A percentile compares a stretch with the other conserved stretches of the same genome.
phyloP scores from a whole-genome alignment of 106 monocot genomes.

The Acorus calamus region DNA sequence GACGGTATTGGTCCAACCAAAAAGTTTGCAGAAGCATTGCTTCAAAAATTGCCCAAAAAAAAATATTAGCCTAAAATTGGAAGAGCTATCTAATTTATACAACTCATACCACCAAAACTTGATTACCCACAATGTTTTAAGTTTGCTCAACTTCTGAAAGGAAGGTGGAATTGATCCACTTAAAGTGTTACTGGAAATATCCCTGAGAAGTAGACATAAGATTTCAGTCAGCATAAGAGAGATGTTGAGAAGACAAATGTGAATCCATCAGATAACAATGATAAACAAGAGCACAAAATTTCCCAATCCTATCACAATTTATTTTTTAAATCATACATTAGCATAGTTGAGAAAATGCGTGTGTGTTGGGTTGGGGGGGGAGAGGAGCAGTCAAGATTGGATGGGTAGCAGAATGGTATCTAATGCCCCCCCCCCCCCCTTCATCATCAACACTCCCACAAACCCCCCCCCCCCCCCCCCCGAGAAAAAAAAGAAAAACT shows the following conservation, averaged over 20 bases:
- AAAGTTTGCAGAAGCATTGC: slow-evolving; percentile 86
- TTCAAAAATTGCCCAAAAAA: slow-evolving; percentile 18
- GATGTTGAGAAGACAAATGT: not conserved
- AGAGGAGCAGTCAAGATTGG: too few relatives aligned
- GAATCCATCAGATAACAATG: too few relatives aligned
- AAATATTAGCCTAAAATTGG: not conserved
- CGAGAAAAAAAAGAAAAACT: too few relatives aligned
- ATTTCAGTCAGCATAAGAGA: not conserved
- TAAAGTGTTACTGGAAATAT: slow-evolving; percentile 88
- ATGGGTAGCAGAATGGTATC: too few relatives aligned
- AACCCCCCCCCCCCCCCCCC: too few relatives aligned
- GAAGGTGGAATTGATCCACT: slow-evolving; percentile 81
- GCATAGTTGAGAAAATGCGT: too few relatives aligned
- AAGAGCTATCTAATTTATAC: not conserved
- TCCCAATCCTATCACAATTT: too few relatives aligned
- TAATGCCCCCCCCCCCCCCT: too few relatives aligned
- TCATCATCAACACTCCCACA: too few relatives aligned
- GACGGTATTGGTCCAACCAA: slow-evolving; percentile 70
- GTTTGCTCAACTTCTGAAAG: slow-evolving; percentile 58
- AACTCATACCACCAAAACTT: not conserved
- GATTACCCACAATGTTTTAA: slow-evolving; percentile 70
- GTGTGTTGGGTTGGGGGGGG: too few relatives aligned
- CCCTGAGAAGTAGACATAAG: slow-evolving; percentile 28
- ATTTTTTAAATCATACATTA: too few relatives aligned
- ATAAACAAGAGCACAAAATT: too few relatives aligned